phyloP scores from a whole-genome alignment of 768 basidiomycete species.

The Pleurotus salmoneostramineus region DNA sequence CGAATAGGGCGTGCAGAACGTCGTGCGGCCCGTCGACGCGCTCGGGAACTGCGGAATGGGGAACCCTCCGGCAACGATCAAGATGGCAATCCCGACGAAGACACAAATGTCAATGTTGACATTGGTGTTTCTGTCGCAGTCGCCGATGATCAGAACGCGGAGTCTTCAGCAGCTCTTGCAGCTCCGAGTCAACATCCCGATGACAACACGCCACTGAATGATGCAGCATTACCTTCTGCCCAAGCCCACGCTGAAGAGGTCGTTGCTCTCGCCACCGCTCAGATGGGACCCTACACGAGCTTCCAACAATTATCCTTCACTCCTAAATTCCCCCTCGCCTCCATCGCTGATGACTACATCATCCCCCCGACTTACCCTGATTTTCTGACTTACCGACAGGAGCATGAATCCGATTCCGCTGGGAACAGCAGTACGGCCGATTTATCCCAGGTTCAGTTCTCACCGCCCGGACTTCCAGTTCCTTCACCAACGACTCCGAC shows the following conservation, averaged over 20 bases:
- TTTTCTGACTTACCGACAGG: slow-evolving; percentile 66
- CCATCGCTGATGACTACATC: slow-evolving; percentile 86
- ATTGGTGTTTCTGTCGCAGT: slow-evolving; percentile 57
- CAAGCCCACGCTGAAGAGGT: slow-evolving; percentile 61
- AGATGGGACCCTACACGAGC: slow-evolving; percentile 83
- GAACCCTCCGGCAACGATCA: slow-evolving; percentile 44
- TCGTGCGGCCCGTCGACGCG: slow-evolving; percentile 76
- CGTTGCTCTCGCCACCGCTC: slow-evolving; percentile 59
- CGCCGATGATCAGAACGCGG: neutral
- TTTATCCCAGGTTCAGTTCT: slow-evolving; percentile 62
- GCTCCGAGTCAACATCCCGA: slow-evolving; percentile 7
- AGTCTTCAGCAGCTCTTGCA: neutral
- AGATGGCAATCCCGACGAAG: slow-evolving; percentile 42
- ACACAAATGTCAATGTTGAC: slow-evolving; percentile 56
- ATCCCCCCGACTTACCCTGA: slow-evolving; percentile 88
- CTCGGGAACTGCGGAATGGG: slow-evolving; percentile 61
- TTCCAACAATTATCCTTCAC: slow-evolving; percentile 89
- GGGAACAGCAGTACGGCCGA: slow-evolving; percentile 34
- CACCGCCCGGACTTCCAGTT: slow-evolving; percentile 75
- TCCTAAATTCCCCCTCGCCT: slow-evolving; percentile 82
- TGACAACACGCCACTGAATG: slow-evolving; percentile 22
- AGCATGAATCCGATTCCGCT: slow-evolving; percentile 55
- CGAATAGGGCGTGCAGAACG: slow-evolving; percentile 87
- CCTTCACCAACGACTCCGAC: slow-evolving; percentile 66
- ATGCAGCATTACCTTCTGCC: slow-evolving; percentile 28